phyloP scores from a whole-genome alignment of 306 rosid species.

The Erythrophleum fordii region DNA sequence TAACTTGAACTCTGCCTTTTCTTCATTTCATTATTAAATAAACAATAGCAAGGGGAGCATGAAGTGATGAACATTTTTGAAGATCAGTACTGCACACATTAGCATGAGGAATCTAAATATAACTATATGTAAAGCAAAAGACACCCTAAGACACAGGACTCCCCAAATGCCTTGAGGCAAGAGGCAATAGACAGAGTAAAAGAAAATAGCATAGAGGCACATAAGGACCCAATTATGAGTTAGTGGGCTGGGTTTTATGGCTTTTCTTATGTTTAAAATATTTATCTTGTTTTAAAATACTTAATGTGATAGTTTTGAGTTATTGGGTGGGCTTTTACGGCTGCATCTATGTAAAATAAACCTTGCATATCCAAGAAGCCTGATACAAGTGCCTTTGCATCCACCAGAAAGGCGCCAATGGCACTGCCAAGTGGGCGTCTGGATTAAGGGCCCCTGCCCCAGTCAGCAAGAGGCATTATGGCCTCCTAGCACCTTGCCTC shows the following conservation, averaged over 20 bases:
- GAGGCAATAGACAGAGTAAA: not conserved
- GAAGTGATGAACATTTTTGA: slow-evolving; percentile 17
- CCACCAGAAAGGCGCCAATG: not conserved
- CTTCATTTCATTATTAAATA: not conserved
- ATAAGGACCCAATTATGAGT: not conserved
- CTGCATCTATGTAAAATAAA: too few species aligned
- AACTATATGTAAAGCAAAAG: not conserved
- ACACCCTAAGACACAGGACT: not conserved
- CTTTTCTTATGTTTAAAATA: not conserved
- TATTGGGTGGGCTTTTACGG: not conserved
- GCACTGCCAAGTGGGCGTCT: not conserved
- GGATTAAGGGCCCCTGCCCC: not conserved
- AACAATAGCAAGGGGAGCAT: not conserved
- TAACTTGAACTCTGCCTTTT: not conserved
- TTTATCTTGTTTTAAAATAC: not conserved
- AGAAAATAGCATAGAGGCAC: not conserved
- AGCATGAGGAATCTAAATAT: not conserved
- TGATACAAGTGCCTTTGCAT: not conserved
- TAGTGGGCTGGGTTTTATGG: not conserved
- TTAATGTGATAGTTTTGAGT: not conserved
- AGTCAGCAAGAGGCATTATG: not conserved
- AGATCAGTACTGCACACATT: not conserved
- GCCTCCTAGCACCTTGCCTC: slow-evolving; percentile 2
- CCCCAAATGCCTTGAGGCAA: not conserved
- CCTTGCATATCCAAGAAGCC: not conserved